Evolutionary conservation across 441 rosid species (phyloP), one percentile per base, ranked within the genome.

Genomic region (Erodium texanum): DNA sequence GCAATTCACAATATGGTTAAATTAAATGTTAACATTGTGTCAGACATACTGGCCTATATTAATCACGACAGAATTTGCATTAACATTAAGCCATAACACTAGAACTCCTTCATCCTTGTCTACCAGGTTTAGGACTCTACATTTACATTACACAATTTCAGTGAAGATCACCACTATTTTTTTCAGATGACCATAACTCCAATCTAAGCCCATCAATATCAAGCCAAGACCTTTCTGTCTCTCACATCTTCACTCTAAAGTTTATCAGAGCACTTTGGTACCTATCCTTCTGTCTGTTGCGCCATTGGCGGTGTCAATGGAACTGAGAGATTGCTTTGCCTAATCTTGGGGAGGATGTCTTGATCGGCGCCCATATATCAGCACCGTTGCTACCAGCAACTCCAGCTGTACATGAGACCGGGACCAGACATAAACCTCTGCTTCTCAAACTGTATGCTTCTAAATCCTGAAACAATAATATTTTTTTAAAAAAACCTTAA

Each of bases 281-380:
- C 14, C n/a, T 16, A 62, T 63, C 66, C 24, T 16, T 45, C 7
- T 22, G 62, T 7, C 56, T 20, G 12, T 56, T 14, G 54, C 10
- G 18, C 34, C 9, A 59, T 27, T n/a, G 65, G 11, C 18, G 22
- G 16, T 64, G 54, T 74, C 75, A 70, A 3, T 73, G 66, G 62
- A 78, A 76, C 62, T 56, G 78, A 59, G 77, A 54, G 22, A 72
- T 34, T 3, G 76, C 54, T 61, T 77, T 78, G 41, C 81, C 82
- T n/a, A 82, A 75, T 78, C 82, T 86, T 14, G 92, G 85, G 45
- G 94, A 82, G 27, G 87, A 66, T 34, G 87, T 81, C 83, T 93
- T 93, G 75, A 87, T 87, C 0, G 97, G 93, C 0, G 99, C 97
- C 99, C 99, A 93, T 14, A 93, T 79, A 80, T 93, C 99, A 3